Conservation (phyloP, 768 basidiomycete genomes). For the Naematelia aurantialba region DNA sequence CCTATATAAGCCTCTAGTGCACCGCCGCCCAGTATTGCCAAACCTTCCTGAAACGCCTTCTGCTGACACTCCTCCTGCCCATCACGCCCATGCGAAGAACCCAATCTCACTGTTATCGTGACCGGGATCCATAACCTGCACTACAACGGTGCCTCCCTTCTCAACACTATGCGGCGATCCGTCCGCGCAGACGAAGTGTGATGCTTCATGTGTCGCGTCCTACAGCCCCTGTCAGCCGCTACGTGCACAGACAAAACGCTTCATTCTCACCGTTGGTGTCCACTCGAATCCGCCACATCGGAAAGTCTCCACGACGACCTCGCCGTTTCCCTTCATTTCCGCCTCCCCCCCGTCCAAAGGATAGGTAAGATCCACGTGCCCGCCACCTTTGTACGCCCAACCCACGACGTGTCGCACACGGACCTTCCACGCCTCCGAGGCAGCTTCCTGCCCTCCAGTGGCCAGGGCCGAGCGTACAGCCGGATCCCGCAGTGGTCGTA, state of each 20-base stretch:
- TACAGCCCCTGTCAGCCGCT: conserved; percentile 39
- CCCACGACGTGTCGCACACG: conserved; percentile 59
- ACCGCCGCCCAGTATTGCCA: too few species aligned
- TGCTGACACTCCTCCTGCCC: not conserved
- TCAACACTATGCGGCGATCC: conserved; percentile 67
- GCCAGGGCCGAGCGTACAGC: conserved; percentile 1
- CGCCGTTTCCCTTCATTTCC: conserved; percentile 54
- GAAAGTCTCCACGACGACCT: conserved; percentile 67
- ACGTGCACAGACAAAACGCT: conserved; percentile 3
- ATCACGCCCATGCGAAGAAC: not conserved
- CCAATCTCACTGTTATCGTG: not conserved
- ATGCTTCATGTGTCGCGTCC: conserved; percentile 60
- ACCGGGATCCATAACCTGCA: conserved; percentile 9
- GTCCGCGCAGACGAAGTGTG: conserved; percentile 75
- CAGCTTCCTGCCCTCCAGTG: conserved; percentile 1
- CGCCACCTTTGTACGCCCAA: conserved; percentile 73
- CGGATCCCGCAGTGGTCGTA: conserved; percentile 60
- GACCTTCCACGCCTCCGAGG: conserved; percentile 39
- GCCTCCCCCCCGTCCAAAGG: conserved; percentile 42
- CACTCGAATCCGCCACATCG: conserved; percentile 80
- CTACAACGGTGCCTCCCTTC: conserved; percentile 57
- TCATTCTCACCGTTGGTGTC: conserved; percentile 62
- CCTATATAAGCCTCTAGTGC: too few species aligned
- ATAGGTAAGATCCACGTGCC: conserved; percentile 65
- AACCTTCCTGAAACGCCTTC: not conserved